Evolutionary conservation across 2,329 filamentous ascomycete genomes (phyloP).

Genomic region (Diaporthe australafricana): DNA sequence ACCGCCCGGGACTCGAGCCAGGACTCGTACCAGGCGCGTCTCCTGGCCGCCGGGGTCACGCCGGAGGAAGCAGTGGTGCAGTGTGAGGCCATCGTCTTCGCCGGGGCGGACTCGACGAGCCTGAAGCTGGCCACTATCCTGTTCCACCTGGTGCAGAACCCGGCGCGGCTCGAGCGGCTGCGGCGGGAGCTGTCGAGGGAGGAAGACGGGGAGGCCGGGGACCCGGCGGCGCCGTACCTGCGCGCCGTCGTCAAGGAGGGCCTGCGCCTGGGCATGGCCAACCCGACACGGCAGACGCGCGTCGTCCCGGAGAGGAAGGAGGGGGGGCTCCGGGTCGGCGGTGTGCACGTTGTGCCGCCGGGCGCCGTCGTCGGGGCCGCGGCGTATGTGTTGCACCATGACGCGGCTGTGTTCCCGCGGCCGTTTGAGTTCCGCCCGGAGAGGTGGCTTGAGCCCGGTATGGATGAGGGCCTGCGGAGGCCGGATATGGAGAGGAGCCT

Average conservation of each 20-base stretch:
- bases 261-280: constrained; percentile 38
- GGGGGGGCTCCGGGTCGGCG: constrained; percentile 55
- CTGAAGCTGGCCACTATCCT: background rate
- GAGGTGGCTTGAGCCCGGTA: constrained; percentile 37
- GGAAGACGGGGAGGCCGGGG: too few species aligned
- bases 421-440: constrained; percentile 37
- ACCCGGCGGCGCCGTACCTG: constrained; percentile 61
- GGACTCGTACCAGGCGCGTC: background rate
- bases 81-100: background rate
- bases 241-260: constrained; percentile 37
- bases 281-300: constrained; percentile 37
- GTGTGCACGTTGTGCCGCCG: constrained; percentile 61
- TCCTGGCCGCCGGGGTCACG: background rate
- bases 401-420: constrained; percentile 38
- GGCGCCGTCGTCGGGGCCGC: constrained; percentile 73
- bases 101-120: background rate
- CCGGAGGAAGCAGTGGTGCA: background rate
- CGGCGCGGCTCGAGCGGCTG: too few species aligned
- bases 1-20: too few species aligned
- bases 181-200: too few species aligned
- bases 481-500: constrained; percentile 19
- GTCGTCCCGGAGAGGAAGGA: background rate
- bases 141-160: background rate
- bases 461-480: background rate
- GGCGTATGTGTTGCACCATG: constrained; percentile 67